Base-by-base conservation (phyloP, 2,329 filamentous ascomycete species). In the Xylaria digitata region DNA sequence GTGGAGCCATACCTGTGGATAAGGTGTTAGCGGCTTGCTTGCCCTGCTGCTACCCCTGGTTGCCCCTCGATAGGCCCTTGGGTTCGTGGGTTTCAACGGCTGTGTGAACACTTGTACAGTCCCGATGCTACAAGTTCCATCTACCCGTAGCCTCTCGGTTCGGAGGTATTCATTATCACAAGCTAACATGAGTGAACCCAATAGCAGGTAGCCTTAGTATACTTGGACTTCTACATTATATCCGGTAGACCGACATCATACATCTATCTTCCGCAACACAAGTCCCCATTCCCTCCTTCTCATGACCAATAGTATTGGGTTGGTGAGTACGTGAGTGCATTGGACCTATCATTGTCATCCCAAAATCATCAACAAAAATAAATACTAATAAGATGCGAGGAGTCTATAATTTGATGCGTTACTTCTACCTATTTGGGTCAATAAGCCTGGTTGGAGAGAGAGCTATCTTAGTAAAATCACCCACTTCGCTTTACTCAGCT, bases 21-120 rank as follows among this genome's bases (percentile, higher is more conserved):
- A 57, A 21, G 40, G 49, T 40, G 50, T 65, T 71, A 72, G 72
- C 65, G 65, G 67, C 70, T 37, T 67, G 52, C 52, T 54, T 50
- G 54, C 43, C 61, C 59, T 71, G 64, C 30, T 32, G 23, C 52
- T 26, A 57, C 46, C 63, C 62, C 61, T 67, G 45, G 42, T 56
- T 3, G 52, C 52, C 6, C 30, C 32, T 19, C 19, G 11, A 17
- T 13, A 21, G 3, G 30, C 26, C 40, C 23, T 34, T 19, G 4
- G 30, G 30, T 45, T 8, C 43, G 17, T 48, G 19, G 21, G 19
- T 15, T 40, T 26, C 26, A 26, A 13, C 8, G 34, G 11, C 11
- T 2, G 9, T 40, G 37, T 40, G 37, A 40, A 40, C 37, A 40
- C 9, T 13, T 40, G 37, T 11, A 40, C 37, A 40, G 13, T 40